These are phyloP conservation scores for Euphorbia lathyris DNA, from an alignment of 345 rosid genomes.

Conservation along the genomic window DNA sequence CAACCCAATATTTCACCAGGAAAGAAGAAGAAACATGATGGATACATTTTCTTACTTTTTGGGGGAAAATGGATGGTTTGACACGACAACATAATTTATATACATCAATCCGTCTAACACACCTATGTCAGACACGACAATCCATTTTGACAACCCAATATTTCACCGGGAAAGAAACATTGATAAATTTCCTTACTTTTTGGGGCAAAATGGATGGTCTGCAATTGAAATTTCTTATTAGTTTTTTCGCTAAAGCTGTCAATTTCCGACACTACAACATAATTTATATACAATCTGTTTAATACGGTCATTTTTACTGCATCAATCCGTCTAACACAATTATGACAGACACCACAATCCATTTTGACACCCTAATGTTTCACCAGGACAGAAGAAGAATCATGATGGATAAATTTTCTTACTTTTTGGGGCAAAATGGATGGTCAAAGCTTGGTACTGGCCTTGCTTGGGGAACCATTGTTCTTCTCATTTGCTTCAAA, in stretches of 20 bases:
- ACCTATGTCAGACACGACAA: too few species aligned
- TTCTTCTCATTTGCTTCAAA: conserved; percentile 80
- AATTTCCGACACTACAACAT: too few species aligned
- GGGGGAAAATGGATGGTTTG: conserved; percentile 77
- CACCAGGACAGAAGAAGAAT: neutral
- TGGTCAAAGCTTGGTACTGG: conserved; percentile 79
- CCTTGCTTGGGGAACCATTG: conserved; percentile 89
- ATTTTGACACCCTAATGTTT: too few species aligned
- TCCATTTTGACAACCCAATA: too few species aligned
- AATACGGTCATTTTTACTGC: too few species aligned
- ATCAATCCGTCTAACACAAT: too few species aligned
- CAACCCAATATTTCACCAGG: neutral
- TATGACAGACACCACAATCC: too few species aligned
- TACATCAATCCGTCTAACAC: too few species aligned
- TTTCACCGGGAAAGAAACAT: neutral
- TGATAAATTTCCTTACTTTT: conserved; percentile 1
- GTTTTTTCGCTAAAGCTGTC: neutral
- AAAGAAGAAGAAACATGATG: neutral
- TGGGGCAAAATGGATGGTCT: conserved; percentile 78
- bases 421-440: conserved; percentile 87
- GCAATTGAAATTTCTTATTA: neutral
- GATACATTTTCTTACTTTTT: conserved; percentile 3
- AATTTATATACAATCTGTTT: too few species aligned
- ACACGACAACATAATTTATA: too few species aligned
- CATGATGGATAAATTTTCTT: conserved; percentile 17